Evolutionary conservation across 148 eudicot genomes (phyloP).

Genomic region (Dysphania ambrosioides): DNA sequence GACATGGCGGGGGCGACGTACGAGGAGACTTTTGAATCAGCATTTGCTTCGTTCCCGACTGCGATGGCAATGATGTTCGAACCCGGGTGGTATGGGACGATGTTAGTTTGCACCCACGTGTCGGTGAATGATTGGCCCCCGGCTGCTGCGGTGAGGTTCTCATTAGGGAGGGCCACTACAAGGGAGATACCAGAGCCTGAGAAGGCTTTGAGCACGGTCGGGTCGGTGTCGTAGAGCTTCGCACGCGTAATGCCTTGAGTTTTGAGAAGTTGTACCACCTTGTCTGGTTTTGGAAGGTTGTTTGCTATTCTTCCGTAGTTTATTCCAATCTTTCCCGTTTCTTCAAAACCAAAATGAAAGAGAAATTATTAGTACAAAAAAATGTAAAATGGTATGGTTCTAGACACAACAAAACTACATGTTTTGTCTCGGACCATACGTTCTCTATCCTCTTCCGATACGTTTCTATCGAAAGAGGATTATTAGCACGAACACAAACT

Average conservation of each 20-base stretch:
- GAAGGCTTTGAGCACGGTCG: conserved; percentile 44
- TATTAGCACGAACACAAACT: neutral
- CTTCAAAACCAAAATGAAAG: neutral
- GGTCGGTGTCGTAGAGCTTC: conserved; percentile 63
- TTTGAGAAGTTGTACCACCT: conserved; percentile 74
- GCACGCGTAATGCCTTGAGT: conserved; percentile 46
- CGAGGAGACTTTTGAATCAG: conserved; percentile 42
- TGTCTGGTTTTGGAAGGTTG: conserved; percentile 59
- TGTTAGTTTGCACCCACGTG: conserved; percentile 54
- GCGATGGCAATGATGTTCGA: conserved; percentile 56
- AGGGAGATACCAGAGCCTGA: conserved; percentile 35
- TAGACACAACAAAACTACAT: neutral
- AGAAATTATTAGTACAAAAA: neutral
- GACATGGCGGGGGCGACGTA: conserved; percentile 73
- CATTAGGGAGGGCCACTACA: conserved; percentile 63
- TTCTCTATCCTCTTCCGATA: neutral
- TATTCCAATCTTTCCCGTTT: conserved; percentile 54
- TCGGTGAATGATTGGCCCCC: conserved; percentile 58
- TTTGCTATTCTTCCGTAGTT: conserved; percentile 84
- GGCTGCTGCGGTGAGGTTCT: conserved; percentile 67
- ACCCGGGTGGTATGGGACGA: conserved; percentile 41
- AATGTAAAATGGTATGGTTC: neutral
- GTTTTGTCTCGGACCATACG: neutral
- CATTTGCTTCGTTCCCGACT: conserved; percentile 87
- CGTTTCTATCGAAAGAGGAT: neutral